Percentiles rank a stretch among this genome's conserved stretches.
These are phyloP conservation scores for Lactarius hengduanensis DNA, from an alignment of 768 basidiomycete species.

Conservation along the genomic window DNA sequence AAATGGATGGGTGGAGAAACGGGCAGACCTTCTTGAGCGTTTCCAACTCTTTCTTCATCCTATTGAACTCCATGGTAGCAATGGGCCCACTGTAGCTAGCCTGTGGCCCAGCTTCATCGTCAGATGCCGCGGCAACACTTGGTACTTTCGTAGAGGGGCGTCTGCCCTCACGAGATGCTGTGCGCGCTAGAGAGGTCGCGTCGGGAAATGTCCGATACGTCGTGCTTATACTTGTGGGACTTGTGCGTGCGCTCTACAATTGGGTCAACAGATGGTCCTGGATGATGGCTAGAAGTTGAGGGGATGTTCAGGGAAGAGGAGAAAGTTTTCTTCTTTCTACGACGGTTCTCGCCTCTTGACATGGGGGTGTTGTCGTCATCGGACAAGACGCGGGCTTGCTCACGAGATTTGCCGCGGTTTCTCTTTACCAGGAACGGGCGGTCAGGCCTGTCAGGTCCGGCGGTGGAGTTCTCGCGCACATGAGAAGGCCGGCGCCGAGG, in stretches of 20 bases:
- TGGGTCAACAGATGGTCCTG: conserved; percentile 15
- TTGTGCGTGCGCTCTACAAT: conserved; percentile 16
- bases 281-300: conserved; percentile 12
- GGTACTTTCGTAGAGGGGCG: conserved; percentile 2
- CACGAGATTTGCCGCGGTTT: conserved; percentile 21
- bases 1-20: neutral
- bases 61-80: conserved; percentile 50
- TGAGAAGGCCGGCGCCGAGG: conserved; percentile 18
- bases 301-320: neutral
- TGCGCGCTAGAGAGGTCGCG: conserved; percentile 3
- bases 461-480: conserved; percentile 13
- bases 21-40: conserved; percentile 45
- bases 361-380: conserved; percentile 22
- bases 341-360: conserved; percentile 17
- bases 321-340: conserved; percentile 24
- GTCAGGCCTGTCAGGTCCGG: conserved; percentile 11
- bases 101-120: conserved; percentile 22
- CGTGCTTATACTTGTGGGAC: conserved; percentile 15
- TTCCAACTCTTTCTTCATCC: conserved; percentile 58
- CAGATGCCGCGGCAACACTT: conserved; percentile 4
- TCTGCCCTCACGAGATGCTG: conserved; percentile 17
- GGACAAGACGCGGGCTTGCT: conserved; percentile 10
- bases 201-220: conserved; percentile 23
- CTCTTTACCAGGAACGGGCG: conserved; percentile 18
- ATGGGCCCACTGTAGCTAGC: conserved; percentile 37